phyloP scores from a whole-genome alignment of 257 asterid genomes.

The Fraxinus excelsior region DNA sequence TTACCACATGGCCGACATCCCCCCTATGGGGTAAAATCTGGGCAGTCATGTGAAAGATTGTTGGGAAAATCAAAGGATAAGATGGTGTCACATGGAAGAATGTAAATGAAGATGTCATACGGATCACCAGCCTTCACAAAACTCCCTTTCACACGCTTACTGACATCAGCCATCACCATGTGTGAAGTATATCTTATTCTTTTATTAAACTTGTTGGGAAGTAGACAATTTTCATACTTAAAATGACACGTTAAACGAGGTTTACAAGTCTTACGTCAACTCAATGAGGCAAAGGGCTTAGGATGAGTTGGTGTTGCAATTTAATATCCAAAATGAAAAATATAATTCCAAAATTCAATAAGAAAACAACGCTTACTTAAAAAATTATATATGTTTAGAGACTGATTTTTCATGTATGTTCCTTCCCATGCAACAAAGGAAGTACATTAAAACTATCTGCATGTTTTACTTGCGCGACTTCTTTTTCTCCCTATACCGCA shows the following conservation, averaged over 20 bases:
- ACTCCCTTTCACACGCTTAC: constrained; percentile 75
- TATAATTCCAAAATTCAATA: neutral
- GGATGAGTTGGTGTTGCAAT: too few relatives aligned
- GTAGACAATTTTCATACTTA: constrained; percentile 5
- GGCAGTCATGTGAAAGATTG: too few relatives aligned
- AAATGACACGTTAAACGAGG: neutral
- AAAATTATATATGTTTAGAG: neutral
- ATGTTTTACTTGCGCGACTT: constrained; percentile 60
- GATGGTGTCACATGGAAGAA: too few relatives aligned
- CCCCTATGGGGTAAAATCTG: too few relatives aligned
- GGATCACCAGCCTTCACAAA: constrained; percentile 71
- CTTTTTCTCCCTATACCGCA: constrained; percentile 68
- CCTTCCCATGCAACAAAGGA: neutral
- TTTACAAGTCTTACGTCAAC: neutral
- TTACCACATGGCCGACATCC: too few relatives aligned
- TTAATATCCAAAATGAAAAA: neutral
- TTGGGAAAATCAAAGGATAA: too few relatives aligned
- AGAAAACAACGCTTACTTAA: neutral
- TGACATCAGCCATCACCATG: constrained; percentile 65
- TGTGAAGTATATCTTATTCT: constrained; percentile 66
- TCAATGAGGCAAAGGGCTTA: neutral
- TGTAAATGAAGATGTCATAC: too few relatives aligned
- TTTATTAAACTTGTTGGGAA: constrained; percentile 48
- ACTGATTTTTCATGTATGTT: neutral
- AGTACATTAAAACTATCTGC: neutral